Evolutionary conservation across 2,329 filamentous ascomycete species (phyloP).

Genomic region (Colletotrichum filicis): DNA sequence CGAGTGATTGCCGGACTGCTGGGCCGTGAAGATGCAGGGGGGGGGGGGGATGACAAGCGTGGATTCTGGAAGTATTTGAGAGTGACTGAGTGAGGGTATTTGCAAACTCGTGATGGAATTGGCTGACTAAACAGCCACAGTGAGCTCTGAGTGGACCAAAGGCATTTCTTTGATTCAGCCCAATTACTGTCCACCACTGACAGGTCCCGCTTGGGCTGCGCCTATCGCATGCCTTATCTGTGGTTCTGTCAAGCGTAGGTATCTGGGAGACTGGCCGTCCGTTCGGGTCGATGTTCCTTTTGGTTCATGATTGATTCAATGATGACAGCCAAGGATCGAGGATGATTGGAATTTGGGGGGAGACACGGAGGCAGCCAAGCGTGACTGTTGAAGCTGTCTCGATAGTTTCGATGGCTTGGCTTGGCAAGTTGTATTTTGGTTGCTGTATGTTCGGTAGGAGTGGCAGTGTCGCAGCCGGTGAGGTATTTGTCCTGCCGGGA

Average conservation of each 20-base stretch:
- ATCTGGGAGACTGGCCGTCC: background rate
- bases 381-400: constrained; percentile 1
- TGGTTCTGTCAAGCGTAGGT: constrained; percentile 1
- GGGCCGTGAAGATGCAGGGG: constrained; percentile 26
- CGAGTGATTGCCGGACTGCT: constrained; percentile 32
- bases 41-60: background rate
- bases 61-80: background rate
- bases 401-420: constrained; percentile 25
- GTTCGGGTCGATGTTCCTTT: background rate
- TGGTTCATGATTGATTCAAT: constrained; percentile 2
- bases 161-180: constrained; percentile 36
- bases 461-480: constrained; percentile 18
- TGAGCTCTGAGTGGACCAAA: constrained; percentile 32
- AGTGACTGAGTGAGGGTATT: background rate
- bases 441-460: background rate
- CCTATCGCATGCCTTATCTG: constrained; percentile 27
- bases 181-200: constrained; percentile 35
- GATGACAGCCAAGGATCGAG: background rate
- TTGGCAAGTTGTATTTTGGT: constrained; percentile 20
- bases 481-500: background rate
- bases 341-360: background rate
- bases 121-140: constrained; percentile 29
- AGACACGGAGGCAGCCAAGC: background rate
- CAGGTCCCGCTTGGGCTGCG: constrained; percentile 9
- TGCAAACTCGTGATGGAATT: constrained; percentile 3